Conservation (phyloP, 768 basidiomycete species). For the Pulveroboletus sp. region DNA sequence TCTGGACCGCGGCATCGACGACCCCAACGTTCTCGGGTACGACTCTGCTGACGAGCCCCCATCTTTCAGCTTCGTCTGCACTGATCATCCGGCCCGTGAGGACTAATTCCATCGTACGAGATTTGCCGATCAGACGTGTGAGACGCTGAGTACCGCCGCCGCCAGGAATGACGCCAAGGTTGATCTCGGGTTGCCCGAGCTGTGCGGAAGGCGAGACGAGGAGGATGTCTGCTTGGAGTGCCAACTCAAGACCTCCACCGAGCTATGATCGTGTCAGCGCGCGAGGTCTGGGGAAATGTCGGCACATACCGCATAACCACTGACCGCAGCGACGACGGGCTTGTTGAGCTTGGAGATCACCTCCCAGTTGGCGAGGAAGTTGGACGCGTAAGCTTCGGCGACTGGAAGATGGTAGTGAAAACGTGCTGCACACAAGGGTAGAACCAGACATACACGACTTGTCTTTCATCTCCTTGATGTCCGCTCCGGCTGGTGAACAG, state of each 20-base stretch:
- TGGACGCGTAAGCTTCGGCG: conserved; percentile 80
- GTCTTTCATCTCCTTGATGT: conserved; percentile 99
- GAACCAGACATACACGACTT: conserved; percentile 64
- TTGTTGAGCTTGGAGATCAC: conserved; percentile 71
- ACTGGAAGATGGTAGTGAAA: conserved; percentile 37
- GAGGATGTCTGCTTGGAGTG: conserved; percentile 94
- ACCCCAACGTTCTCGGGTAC: conserved; percentile 77
- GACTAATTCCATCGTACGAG: conserved; percentile 90
- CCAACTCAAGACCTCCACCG: conserved; percentile 95
- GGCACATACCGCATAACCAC: conserved; percentile 78
- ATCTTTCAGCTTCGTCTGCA: conserved; percentile 77
- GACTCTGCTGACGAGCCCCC: conserved; percentile 85
- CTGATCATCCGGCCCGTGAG: conserved; percentile 80
- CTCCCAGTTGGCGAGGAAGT: conserved; percentile 85
- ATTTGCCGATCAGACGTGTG: conserved; percentile 81
- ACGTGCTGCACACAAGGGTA: background rate
- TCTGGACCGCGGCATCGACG: conserved; percentile 78
- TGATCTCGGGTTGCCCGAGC: conserved; percentile 97
- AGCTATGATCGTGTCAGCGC: conserved; percentile 49
- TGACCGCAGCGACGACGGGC: conserved; percentile 94
- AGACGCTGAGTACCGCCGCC: conserved; percentile 93
- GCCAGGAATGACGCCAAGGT: conserved; percentile 90
- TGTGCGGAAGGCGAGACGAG: conserved; percentile 84
- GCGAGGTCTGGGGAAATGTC: background rate
- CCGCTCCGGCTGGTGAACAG: conserved; percentile 71